Percentiles rank a stretch among this genome's conserved stretches.
These are phyloP conservation scores for Mycena galericulata DNA, from an alignment of 768 basidiomycete genomes.

Conservation along the genomic window DNA sequence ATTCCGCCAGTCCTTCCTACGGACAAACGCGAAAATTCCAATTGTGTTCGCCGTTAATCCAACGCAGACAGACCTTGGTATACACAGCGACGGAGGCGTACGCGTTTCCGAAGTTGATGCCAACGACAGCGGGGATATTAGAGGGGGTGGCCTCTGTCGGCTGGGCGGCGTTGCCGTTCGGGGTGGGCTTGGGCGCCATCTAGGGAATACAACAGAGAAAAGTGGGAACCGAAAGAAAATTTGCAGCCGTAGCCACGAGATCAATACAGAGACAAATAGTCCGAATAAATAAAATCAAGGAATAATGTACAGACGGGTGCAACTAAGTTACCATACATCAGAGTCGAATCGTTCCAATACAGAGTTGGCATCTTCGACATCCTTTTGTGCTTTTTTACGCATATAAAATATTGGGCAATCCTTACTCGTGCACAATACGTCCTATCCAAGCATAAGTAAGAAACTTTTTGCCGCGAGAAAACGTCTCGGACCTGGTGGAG, in stretches of 20 bases:
- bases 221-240: conserved; percentile 4
- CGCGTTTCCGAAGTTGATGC: conserved; percentile 96
- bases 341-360: conserved; percentile 88
- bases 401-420: conserved; percentile 99
- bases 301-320: too few relatives aligned
- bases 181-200: conserved; percentile 57
- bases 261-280: conserved; percentile 23
- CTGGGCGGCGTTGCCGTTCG: conserved; percentile 64
- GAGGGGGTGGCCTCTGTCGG: conserved; percentile 42
- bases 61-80: conserved; percentile 75
- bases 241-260: neutral
- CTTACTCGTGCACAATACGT: conserved; percentile 95
- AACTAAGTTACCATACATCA: conserved; percentile 69
- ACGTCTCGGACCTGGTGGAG: conserved; percentile 80
- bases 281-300: too few relatives aligned
- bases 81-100: conserved; percentile 96
- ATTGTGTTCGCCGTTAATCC: neutral
- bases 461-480: neutral
- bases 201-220: conserved; percentile 1
- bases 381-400: conserved; percentile 98
- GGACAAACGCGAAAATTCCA: conserved; percentile 8
- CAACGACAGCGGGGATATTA: conserved; percentile 75
- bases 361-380: conserved; percentile 87
- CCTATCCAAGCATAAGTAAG: conserved; percentile 57
- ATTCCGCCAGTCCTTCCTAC: conserved; percentile 92